Evolutionary conservation across 768 basidiomycete species (phyloP), one percentile per base, ranked within the genome.

Genomic region (Saitozyma podzolica): DNA sequence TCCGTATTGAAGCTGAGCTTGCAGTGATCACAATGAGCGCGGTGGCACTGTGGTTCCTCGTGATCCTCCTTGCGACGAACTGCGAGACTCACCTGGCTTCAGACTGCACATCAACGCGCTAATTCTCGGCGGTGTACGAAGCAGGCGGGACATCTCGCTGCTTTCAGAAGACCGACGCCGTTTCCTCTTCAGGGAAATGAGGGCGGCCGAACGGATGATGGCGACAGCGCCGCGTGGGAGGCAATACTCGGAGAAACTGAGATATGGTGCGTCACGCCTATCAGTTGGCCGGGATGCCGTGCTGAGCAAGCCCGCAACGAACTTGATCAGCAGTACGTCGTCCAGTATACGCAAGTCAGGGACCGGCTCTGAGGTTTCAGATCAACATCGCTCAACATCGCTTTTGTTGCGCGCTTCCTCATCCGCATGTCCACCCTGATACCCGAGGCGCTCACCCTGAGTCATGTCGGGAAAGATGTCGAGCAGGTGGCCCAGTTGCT

Each of bases 391-490:
- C 43, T 61, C 29, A 63, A 63, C 40, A 50, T 61, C 20, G 72
- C 72, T 0, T 75, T 69, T 48, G 65, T 67, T 45, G 69, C 74
- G 6, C 59, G 74, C 48, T 73, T 69, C 62, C 43, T 75, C 56
- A 75, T 75, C 16, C 65, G 74, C 2, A 64, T 71, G 69, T 64
- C 69, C 8, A 70, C 61, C 42, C 55, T 75, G 29, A 53, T 71
- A 6, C 74, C 74, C 0, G 72, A 75, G 40, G 62, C 53, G 13
- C 65, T 68, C 9, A 63, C 73, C 58, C 50, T 65, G 6, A 39
- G 69, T 19, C 71, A 70, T 49, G 63, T 73, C 40, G 70, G 74
- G 11, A 42, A 66, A 39, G 74, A 75, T 45, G 71, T 75, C 7
- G 74, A 73, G 50, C 62, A 66, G 17, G 50, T 72, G 5, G 68